Conservation (phyloP, 345 rosid genomes). For the Conringia planisiliqua region DNA sequence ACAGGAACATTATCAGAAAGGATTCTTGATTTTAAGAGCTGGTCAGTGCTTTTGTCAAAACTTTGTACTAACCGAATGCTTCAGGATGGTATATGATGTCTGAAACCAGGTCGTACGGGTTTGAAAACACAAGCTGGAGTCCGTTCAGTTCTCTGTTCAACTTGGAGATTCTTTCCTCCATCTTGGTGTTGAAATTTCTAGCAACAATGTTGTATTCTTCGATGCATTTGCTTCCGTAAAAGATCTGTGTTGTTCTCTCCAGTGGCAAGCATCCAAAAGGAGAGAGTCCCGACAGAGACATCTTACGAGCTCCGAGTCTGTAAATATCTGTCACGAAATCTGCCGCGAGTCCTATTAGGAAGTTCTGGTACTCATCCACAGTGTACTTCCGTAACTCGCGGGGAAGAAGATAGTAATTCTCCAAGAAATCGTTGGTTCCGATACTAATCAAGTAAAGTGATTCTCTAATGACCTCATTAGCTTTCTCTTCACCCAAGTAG, state of each 20-base stretch:
- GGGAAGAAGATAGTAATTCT: slow-evolving; percentile 56
- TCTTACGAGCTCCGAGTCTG: slow-evolving; percentile 63
- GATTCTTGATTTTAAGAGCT: background rate
- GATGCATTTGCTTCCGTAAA: slow-evolving; percentile 42
- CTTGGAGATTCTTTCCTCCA: slow-evolving; percentile 30
- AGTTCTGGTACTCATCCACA: slow-evolving; percentile 48
- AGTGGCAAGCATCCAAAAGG: slow-evolving; percentile 89
- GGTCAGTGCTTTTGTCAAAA: background rate
- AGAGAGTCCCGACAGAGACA: slow-evolving; percentile 54
- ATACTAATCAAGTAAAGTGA: slow-evolving; percentile 69
- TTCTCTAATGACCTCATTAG: slow-evolving; percentile 46
- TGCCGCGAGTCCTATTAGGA: slow-evolving; percentile 51
- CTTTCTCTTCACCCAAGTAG: slow-evolving; percentile 49
- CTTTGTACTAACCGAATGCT: slow-evolving; percentile 48
- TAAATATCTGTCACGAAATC: slow-evolving; percentile 56
- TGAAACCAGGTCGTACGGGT: slow-evolving; percentile 40
- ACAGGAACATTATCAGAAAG: background rate
- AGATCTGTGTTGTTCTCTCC: slow-evolving; percentile 64
- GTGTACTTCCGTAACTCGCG: slow-evolving; percentile 42
- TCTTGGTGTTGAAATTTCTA: slow-evolving; percentile 51
- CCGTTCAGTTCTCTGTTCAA: slow-evolving; percentile 51
- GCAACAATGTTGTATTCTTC: slow-evolving; percentile 67
- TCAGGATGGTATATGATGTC: slow-evolving; percentile 53
- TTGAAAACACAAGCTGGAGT: slow-evolving; percentile 43
- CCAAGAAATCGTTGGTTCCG: slow-evolving; percentile 86